Evolutionary conservation across 495 filamentous ascomycete species (phyloP).

Genomic region (Penicillium cinerascens): DNA sequence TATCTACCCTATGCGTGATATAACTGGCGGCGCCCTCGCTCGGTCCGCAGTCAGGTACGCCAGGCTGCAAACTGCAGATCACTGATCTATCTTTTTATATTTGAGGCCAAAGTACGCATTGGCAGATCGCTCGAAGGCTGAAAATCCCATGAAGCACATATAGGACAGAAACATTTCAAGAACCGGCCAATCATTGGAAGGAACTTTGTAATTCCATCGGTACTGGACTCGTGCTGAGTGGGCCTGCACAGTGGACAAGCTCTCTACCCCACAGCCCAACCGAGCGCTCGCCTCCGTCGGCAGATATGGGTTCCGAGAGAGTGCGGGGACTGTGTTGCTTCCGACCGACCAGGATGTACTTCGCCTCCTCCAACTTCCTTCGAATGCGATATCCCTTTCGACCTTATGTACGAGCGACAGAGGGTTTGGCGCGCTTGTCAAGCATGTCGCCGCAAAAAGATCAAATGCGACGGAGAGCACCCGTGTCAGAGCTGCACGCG

Average conservation of each 20-base stretch:
- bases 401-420: slow-evolving; percentile 19
- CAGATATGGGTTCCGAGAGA: neutral
- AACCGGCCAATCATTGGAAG: neutral
- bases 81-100: neutral
- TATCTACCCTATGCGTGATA: neutral
- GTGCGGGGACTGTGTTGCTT: neutral
- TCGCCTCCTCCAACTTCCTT: neutral
- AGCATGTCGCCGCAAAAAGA: slow-evolving; percentile 18
- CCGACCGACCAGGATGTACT: neutral
- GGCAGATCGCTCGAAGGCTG: neutral
- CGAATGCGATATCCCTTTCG: neutral
- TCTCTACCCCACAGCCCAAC: neutral
- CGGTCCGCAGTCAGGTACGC: neutral
- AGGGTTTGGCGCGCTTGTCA: slow-evolving; percentile 32
- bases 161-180: neutral
- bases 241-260: neutral
- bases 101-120: neutral
- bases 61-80: neutral
- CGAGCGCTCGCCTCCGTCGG: neutral
- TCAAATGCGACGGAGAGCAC: slow-evolving; percentile 20
- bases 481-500: slow-evolving; percentile 19
- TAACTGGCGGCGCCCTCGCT: neutral
- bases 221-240: neutral
- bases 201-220: neutral
- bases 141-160: neutral